phyloP scores from a whole-genome alignment of 2,329 filamentous ascomycete genomes.

The Fusarium redolens region DNA sequence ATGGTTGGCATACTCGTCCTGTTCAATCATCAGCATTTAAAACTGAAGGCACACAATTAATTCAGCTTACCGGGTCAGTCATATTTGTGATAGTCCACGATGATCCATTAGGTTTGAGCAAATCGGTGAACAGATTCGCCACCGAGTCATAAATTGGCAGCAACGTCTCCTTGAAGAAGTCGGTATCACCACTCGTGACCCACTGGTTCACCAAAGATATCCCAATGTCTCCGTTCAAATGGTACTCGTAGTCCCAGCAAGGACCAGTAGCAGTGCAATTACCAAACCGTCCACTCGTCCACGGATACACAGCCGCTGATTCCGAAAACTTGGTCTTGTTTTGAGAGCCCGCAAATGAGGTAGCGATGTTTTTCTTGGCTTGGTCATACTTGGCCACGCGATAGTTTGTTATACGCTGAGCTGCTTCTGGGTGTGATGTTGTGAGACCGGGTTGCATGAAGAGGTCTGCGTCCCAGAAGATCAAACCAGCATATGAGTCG shows the following conservation, averaged over 20 bases:
- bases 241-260: slow-evolving; percentile 12
- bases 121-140: background rate
- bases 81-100: slow-evolving; percentile 6
- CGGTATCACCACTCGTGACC: background rate
- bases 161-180: slow-evolving; percentile 1
- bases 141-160: background rate
- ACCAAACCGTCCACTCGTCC: background rate
- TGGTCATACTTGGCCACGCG: background rate
- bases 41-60: too few species aligned
- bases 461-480: slow-evolving; percentile 11
- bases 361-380: background rate
- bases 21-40: too few species aligned
- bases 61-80: background rate
- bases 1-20: slow-evolving; percentile 10
- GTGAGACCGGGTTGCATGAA: slow-evolving; percentile 12
- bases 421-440: background rate
- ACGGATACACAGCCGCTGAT: background rate
- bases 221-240: background rate
- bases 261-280: slow-evolving; percentile 8
- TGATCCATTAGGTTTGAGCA: background rate
- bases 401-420: slow-evolving; percentile 5
- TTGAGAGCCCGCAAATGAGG: background rate
- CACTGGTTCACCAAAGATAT: slow-evolving; percentile 1
- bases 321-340: slow-evolving; percentile 1
- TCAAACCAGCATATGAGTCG: background rate